Conservation (phyloP, 2,329 filamentous ascomycete genomes). For the Pseudopyricularia cyperi region DNA sequence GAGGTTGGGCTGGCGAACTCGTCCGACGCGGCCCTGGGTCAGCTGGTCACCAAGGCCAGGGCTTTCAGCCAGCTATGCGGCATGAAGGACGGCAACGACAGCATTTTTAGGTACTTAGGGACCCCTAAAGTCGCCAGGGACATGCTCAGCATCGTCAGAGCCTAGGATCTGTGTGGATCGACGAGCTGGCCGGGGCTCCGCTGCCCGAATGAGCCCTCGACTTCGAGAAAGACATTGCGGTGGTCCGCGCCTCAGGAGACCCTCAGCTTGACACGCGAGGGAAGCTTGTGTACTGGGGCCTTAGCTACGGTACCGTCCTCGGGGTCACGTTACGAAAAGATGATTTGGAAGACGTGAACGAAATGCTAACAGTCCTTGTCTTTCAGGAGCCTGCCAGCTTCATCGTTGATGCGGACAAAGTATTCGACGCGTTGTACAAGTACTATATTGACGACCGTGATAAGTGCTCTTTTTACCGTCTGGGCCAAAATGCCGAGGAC, state of each 20-base stretch:
- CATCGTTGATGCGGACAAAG: constrained; percentile 20
- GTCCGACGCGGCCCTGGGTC: constrained; percentile 17
- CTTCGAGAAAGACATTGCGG: constrained; percentile 6
- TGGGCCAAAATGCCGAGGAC: constrained; percentile 18
- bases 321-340: constrained; percentile 31
- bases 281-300: constrained; percentile 36
- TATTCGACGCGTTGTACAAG: constrained; percentile 29
- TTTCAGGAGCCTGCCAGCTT: neutral
- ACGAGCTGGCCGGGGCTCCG: neutral
- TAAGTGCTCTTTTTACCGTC: constrained; percentile 23
- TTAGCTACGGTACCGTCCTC: constrained; percentile 40
- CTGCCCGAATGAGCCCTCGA: neutral
- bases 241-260: neutral
- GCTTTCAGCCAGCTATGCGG: constrained; percentile 19
- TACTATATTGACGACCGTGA: constrained; percentile 30
- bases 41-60: constrained; percentile 13
- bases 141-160: constrained; percentile 25
- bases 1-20: constrained; percentile 21
- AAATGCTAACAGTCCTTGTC: neutral
- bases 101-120: constrained; percentile 18
- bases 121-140: constrained; percentile 23
- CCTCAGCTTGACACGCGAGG: constrained; percentile 5
- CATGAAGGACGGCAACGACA: constrained; percentile 13
- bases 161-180: constrained; percentile 21
- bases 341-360: constrained; percentile 1